Evolutionary conservation across 169 alveolate species (phyloP), one percentile per base, ranked within the genome.

Genomic region (Babesia ovata): DNA sequence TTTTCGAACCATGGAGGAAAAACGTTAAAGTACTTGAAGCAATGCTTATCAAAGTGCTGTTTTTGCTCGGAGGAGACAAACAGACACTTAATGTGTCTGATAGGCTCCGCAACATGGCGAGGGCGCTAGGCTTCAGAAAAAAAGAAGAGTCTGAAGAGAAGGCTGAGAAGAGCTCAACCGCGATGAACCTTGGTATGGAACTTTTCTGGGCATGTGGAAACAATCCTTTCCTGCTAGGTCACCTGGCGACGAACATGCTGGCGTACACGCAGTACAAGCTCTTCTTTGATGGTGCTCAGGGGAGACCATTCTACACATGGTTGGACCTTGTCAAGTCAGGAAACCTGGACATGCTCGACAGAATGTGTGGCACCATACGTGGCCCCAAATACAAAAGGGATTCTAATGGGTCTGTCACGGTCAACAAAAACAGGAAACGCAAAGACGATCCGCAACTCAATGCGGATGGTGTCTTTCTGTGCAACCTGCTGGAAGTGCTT

Each of bases 281-380:
- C 2, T 83, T 52, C 48, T 83, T 83, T 42, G 49, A 70, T 10
- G 63, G 39, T 10, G 13, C 24, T 28, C 39, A 48, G 6, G 72
- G 70, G 4, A n/a, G 90, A 44, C 79, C 78, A 17, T 83, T 83
- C 73, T 83, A 74, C 70, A 63, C 90, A 3, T 83, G 90, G 90
- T 66, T 67, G 36, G 82, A 73, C 9, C 69, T 83, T 42, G 76
- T 83, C 8, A 39, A 61, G 24, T 63, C 86, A 2, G 86, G 86
- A 21, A 60, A 53, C 49, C 26, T 83, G 3, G 72, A 73, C 53
- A 83, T 59, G 72, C 66, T 83, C 29, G 90, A 83, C 53, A 48
- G 59, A 26, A 83, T 83, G 90, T 83, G 90, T 75, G 82, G 86
- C 8, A 65, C 72, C n/a, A 83, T 58, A 45, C 75, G 90, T 13